A percentile compares a stretch with the other conserved stretches of the same genome.
These are phyloP conservation scores for Cucurbita moschata DNA, from an alignment of 306 rosid genomes.

Conservation along the genomic window DNA sequence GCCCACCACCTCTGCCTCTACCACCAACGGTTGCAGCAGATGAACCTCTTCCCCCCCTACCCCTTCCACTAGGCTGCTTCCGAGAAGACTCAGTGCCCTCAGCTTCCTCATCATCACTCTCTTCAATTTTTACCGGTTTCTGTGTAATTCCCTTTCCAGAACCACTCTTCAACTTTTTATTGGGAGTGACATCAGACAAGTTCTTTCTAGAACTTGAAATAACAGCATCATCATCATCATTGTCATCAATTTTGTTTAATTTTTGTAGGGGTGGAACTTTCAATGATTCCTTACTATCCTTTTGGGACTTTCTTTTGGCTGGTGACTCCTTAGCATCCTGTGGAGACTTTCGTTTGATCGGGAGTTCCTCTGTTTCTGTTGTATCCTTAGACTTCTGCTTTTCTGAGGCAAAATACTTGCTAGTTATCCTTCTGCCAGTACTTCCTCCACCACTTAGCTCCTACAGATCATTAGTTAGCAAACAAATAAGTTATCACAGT, in stretches of 20 bases:
- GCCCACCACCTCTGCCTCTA: slow-evolving; percentile 85
- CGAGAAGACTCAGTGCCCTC: slow-evolving; percentile 22
- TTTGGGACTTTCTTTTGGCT: slow-evolving; percentile 49
- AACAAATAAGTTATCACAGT: background rate
- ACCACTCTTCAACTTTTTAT: slow-evolving; percentile 58
- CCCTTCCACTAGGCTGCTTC: slow-evolving; percentile 64
- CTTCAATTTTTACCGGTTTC: slow-evolving; percentile 36
- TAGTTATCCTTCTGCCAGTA: slow-evolving; percentile 64
- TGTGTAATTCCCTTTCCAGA: slow-evolving; percentile 44
- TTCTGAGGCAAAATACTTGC: slow-evolving; percentile 48
- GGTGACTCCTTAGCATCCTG: slow-evolving; percentile 40
- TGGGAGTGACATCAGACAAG: slow-evolving; percentile 37
- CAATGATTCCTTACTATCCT: slow-evolving; percentile 22
- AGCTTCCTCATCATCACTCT: slow-evolving; percentile 43
- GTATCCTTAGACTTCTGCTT: slow-evolving; percentile 41
- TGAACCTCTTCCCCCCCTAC: slow-evolving; percentile 70
- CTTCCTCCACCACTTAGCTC: slow-evolving; percentile 35
- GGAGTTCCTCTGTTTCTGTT: slow-evolving; percentile 29
- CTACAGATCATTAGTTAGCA: slow-evolving; percentile 16
- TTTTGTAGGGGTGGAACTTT: slow-evolving; percentile 31
- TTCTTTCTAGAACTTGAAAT: slow-evolving; percentile 25
- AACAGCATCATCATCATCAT: slow-evolving; percentile 31
- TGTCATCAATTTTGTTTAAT: slow-evolving; percentile 26
- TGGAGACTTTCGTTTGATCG: slow-evolving; percentile 50
- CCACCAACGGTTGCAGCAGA: slow-evolving; percentile 44